Percentiles rank a stretch among this genome's conserved stretches.
These are phyloP conservation scores for Bauhinia variegata DNA, from an alignment of 306 rosid species.

Conservation along the genomic window DNA sequence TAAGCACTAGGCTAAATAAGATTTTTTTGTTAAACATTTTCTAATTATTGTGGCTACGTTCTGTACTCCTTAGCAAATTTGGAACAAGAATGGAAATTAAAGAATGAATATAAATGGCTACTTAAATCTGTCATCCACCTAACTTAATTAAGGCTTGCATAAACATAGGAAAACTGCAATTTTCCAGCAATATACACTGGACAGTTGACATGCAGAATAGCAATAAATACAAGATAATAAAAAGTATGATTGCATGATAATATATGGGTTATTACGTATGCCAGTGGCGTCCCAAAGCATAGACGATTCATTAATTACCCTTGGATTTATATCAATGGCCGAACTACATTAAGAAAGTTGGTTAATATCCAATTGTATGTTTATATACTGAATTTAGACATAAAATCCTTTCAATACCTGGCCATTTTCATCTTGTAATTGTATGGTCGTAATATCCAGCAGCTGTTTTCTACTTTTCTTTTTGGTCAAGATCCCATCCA, in stretches of 20 bases:
- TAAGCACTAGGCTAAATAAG: neutral
- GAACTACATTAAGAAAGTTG: neutral
- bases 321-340: slow-evolving; percentile 9
- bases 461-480: too few species aligned
- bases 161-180: too few species aligned
- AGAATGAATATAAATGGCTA: neutral
- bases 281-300: neutral
- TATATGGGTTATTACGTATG: too few species aligned
- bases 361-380: neutral
- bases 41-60: neutral
- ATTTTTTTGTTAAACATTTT: neutral
- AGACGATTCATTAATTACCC: neutral
- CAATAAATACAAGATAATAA: too few species aligned
- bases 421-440: slow-evolving; percentile 7
- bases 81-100: neutral
- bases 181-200: too few species aligned
- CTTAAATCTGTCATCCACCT: neutral
- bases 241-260: too few species aligned
- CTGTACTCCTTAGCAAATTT: slow-evolving; percentile 6
- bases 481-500: neutral
- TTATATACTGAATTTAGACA: slow-evolving; percentile 7
- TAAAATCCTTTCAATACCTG: neutral
- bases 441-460: neutral
- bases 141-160: too few species aligned
- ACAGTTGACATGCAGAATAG: too few species aligned